Evolutionary conservation across 768 basidiomycete species (phyloP).

Genomic region (Amanita rimosa): DNA sequence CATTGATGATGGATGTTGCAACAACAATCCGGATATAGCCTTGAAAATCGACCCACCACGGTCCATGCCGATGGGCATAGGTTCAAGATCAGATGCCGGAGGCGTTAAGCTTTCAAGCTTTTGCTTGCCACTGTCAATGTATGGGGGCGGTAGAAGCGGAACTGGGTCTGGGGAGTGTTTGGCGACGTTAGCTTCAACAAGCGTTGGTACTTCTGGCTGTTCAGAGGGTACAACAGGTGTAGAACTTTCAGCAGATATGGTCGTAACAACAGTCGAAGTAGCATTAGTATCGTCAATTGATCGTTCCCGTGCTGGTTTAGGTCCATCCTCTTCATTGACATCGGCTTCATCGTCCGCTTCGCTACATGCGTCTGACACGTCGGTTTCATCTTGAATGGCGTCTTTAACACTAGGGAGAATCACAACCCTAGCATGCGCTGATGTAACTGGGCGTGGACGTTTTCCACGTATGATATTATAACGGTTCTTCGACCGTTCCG

Average conservation of each 20-base stretch:
- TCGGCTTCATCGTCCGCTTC: conserved; percentile 48
- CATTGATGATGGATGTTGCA: conserved; percentile 29
- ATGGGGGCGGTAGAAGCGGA: conserved; percentile 51
- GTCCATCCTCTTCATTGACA: conserved; percentile 31
- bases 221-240: conserved; percentile 8
- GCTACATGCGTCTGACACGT: conserved; percentile 53
- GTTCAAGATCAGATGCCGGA: conserved; percentile 43
- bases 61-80: conserved; percentile 38
- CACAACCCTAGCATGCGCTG: conserved; percentile 79
- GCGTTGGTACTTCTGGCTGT: conserved; percentile 7
- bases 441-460: conserved; percentile 83
- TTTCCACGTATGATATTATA: conserved; percentile 83
- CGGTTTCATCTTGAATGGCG: conserved; percentile 77
- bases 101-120: conserved; percentile 31
- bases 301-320: conserved; percentile 15
- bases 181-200: conserved; percentile 7
- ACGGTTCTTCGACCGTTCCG: conserved; percentile 61
- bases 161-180: conserved; percentile 16
- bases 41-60: conserved; percentile 67
- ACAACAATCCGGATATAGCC: conserved; percentile 78
- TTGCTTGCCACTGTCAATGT: conserved; percentile 25
- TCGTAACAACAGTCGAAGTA: conserved; percentile 4
- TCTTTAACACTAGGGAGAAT: conserved; percentile 85
- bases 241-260: conserved; percentile 16
- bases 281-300: conserved; percentile 14